Evolutionary conservation across 2,329 filamentous ascomycete genomes (phyloP).

Genomic region (Monosporascus sp.): DNA sequence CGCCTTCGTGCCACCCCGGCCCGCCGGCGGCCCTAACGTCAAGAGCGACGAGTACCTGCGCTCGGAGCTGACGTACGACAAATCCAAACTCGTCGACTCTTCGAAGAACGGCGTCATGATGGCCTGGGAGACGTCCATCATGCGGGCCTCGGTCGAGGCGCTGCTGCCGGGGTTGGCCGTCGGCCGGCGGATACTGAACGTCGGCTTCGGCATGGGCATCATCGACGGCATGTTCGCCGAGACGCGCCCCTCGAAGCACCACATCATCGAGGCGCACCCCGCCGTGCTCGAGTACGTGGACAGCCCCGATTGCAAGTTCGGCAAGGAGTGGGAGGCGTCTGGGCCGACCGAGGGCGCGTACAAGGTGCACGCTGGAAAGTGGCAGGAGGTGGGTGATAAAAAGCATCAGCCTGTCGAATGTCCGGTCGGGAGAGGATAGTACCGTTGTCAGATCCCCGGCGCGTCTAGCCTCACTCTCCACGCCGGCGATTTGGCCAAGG

Average conservation of each 20-base stretch:
- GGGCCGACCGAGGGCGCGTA: conserved; percentile 60
- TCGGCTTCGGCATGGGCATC: conserved; percentile 90
- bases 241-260: conserved; percentile 62
- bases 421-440: too few relatives aligned
- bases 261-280: conserved; percentile 83
- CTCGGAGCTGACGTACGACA: conserved; percentile 58
- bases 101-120: conserved; percentile 87
- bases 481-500: too few relatives aligned
- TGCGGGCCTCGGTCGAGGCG: conserved; percentile 68
- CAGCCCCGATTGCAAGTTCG: conserved; percentile 43
- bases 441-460: too few relatives aligned
- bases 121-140: conserved; percentile 85
- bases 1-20: conserved; percentile 30
- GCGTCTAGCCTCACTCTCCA: too few relatives aligned
- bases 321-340: conserved; percentile 47
- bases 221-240: conserved; percentile 71
- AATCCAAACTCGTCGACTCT: conserved; percentile 65
- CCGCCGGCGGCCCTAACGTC: conserved; percentile 37
- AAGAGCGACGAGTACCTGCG: conserved; percentile 64
- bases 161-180: conserved; percentile 39
- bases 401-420: too few relatives aligned
- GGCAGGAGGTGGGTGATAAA: conserved; percentile 63
- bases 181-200: conserved; percentile 71
- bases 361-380: conserved; percentile 66
- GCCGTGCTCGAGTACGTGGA: conserved; percentile 63